Base-by-base conservation (phyloP, 495 filamentous ascomycete species). In the Cercophora scortea region DNA sequence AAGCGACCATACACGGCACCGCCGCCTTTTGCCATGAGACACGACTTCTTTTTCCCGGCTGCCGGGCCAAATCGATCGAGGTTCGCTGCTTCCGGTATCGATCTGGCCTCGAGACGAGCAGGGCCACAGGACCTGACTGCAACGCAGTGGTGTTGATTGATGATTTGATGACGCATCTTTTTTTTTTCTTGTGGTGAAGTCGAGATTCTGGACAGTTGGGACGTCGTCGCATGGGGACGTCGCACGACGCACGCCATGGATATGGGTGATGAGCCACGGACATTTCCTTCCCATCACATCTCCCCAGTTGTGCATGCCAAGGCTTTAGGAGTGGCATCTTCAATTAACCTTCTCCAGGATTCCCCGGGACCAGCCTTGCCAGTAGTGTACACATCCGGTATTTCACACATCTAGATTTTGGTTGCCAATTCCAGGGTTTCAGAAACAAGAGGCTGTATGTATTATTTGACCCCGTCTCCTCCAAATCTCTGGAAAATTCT, bases 1-100 rank as follows among this genome's bases (percentile, higher is more conserved):
- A 25, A 25, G 25, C 25, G 25, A 25, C 51, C 49, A 32, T 19
- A n/a, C 13, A 16, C 47, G n/a, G 25, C 19, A 12, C 25, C 42
- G 15, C 8, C 44, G 33, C 46, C 57, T 59, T 59, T 54, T 59
- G 32, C 61, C 56, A 52, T 61, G 59, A 59, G 53, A 59, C 59
- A 57, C 16, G 11, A 10, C 43, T 9, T 40, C 47, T 25, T 63
- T 54, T 50, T 51, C 49, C 61, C 54, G 54, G 50, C 43, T 36
- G 33, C 53, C 47, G 42, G 52, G 48, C 50, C 57, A 52, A 59
- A 49, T 15, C 55, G 46, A 45, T 16, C 13, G 12, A n/a, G 4
- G 40, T 25, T 5, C 25, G 5, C 25, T 25, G 5, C 25, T 25
- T 25, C 25, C 25, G 5, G 25, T 25, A 25, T 5, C 5, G 25